phyloP scores from a whole-genome alignment of 352 stramenopile genomes.

The Phytophthora vignae region DNA sequence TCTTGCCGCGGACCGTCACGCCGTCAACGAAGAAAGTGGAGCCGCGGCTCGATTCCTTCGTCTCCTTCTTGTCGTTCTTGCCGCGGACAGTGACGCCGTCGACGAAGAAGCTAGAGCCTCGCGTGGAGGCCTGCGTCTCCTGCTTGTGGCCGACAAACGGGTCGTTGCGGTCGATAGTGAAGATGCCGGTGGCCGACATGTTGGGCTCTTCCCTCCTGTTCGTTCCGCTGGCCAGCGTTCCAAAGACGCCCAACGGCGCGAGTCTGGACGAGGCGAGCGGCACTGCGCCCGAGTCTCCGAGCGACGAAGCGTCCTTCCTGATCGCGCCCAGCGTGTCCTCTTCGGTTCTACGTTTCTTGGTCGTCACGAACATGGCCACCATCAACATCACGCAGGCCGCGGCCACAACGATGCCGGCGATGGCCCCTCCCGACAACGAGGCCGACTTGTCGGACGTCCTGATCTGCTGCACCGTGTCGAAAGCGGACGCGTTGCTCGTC shows the following conservation, averaged over 20 bases:
- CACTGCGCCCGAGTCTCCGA: conserved; percentile 23
- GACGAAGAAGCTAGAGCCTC: conserved; percentile 1
- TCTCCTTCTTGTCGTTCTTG: neutral
- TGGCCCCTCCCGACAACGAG: conserved; percentile 18
- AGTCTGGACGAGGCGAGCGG: conserved; percentile 26
- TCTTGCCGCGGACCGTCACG: neutral
- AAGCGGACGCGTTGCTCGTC: conserved; percentile 27
- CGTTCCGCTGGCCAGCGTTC: conserved; percentile 27
- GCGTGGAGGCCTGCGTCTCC: neutral
- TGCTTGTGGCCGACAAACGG: conserved; percentile 3
- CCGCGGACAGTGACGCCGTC: neutral
- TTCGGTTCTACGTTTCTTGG: conserved; percentile 17
- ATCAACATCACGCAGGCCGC: conserved; percentile 31
- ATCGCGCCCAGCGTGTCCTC: conserved; percentile 13
- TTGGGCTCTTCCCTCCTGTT: conserved; percentile 12
- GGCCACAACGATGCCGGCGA: conserved; percentile 26
- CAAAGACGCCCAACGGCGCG: conserved; percentile 24
- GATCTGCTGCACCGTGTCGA: conserved; percentile 24
- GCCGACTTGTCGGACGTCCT: conserved; percentile 3
- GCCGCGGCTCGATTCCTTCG: neutral
- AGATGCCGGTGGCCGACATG: conserved; percentile 17
- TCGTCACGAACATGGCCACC: conserved; percentile 28
- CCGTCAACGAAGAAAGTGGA: neutral
- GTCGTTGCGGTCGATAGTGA: conserved; percentile 10
- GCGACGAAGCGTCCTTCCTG: conserved; percentile 17